These are phyloP conservation scores for Komagataella mondaviorum DNA, from an alignment of 805 yeast genomes.

Conservation along the genomic window DNA sequence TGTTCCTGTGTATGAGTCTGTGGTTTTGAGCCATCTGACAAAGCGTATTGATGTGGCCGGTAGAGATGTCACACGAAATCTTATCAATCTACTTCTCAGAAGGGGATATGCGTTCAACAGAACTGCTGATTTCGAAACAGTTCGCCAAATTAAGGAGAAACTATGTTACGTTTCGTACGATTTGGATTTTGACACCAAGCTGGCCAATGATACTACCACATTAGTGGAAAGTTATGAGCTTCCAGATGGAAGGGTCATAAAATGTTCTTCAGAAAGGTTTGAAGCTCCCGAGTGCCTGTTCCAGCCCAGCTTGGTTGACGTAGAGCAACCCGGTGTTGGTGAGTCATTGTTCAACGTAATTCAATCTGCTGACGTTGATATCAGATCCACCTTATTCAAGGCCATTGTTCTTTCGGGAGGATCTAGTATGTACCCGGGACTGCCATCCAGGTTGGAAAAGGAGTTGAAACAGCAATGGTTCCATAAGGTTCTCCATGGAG, in stretches of 20 bases:
- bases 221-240: conserved; percentile 83
- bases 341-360: conserved; percentile 85
- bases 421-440: conserved; percentile 96
- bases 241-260: conserved; percentile 93
- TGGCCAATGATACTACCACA: conserved; percentile 92
- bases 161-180: conserved; percentile 92
- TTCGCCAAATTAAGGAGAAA: conserved; percentile 94
- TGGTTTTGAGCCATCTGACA: conserved; percentile 89
- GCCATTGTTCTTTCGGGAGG: conserved; percentile 96
- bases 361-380: conserved; percentile 90
- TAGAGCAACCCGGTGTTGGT: conserved; percentile 95
- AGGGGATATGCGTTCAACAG: conserved; percentile 97
- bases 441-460: conserved; percentile 89
- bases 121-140: conserved; percentile 98
- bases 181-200: conserved; percentile 72
- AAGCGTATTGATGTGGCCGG: conserved; percentile 94
- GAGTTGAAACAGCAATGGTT: conserved; percentile 96
- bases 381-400: conserved; percentile 75
- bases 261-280: conserved; percentile 89
- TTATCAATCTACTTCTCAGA: conserved; percentile 81
- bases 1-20: conserved; percentile 95
- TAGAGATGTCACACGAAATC: conserved; percentile 93
- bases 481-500: conserved; percentile 74
- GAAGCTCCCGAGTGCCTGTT: conserved; percentile 95
- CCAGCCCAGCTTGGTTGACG: conserved; percentile 91